These are phyloP conservation scores for Clavispora asparagi DNA, from an alignment of 805 yeast genomes.

Conservation along the genomic window DNA sequence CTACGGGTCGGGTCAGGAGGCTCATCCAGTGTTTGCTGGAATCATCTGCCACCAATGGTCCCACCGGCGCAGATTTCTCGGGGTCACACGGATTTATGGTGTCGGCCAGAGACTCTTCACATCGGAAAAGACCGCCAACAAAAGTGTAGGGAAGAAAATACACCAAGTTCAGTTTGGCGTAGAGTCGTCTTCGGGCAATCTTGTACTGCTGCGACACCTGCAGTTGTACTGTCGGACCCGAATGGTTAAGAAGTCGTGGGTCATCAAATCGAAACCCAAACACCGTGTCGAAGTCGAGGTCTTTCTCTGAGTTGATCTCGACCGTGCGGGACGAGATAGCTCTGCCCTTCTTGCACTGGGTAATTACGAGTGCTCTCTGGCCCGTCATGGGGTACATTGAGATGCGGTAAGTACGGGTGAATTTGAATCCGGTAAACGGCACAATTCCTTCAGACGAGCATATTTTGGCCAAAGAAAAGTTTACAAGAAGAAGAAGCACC, in stretches of 20 bases:
- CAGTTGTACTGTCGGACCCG: background rate
- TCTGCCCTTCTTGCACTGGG: constrained; percentile 11
- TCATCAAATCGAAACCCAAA: constrained; percentile 1
- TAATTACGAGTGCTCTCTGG: constrained; percentile 7
- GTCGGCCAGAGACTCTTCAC: constrained; percentile 15
- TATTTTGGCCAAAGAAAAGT: constrained; percentile 3
- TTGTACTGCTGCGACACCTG: constrained; percentile 29
- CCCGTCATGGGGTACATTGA: constrained; percentile 6
- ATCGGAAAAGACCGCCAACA: constrained; percentile 61
- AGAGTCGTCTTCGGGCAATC: constrained; percentile 51
- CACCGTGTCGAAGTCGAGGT: constrained; percentile 6
- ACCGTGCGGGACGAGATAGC: background rate
- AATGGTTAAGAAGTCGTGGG: background rate
- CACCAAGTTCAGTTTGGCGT: constrained; percentile 39
- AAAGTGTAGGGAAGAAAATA: constrained; percentile 52
- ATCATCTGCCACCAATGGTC: constrained; percentile 59
- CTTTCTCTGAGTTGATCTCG: constrained; percentile 1
- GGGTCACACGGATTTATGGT: constrained; percentile 23
- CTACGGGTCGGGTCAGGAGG: constrained; percentile 14
- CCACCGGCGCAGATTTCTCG: constrained; percentile 33
- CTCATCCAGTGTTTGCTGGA: constrained; percentile 44
- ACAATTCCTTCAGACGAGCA: constrained; percentile 9
- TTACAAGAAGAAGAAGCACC: background rate
- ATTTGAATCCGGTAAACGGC: constrained; percentile 11
- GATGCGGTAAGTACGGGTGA: constrained; percentile 10